Conservation (phyloP, 306 rosid genomes). For the Inga leiocalycina region DNA sequence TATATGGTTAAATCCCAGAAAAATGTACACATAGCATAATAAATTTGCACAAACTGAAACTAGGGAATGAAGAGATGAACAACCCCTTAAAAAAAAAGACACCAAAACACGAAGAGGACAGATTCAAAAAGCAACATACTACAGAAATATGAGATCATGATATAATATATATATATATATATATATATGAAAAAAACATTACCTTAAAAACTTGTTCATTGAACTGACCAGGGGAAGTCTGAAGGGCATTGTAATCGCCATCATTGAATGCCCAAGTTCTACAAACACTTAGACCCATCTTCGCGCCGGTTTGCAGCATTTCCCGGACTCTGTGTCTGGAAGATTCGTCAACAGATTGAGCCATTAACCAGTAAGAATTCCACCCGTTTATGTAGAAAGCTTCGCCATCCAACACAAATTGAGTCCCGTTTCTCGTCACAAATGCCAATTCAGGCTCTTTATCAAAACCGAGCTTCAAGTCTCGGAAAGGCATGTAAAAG, state of each 20-base stretch:
- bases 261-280: conserved; percentile 98
- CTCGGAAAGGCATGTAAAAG: conserved; percentile 81
- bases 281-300: conserved; percentile 96
- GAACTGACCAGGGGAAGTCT: conserved; percentile 82
- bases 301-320: conserved; percentile 72
- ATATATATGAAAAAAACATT: not conserved
- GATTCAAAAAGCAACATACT: conserved; percentile 13
- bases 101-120: conserved; percentile 20
- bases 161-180: not conserved
- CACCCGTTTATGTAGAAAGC: conserved; percentile 87
- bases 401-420: conserved; percentile 70
- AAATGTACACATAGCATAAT: not conserved
- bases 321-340: conserved; percentile 61
- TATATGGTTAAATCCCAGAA: not conserved
- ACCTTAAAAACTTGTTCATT: conserved; percentile 88
- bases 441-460: conserved; percentile 53
- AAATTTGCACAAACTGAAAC: conserved; percentile 14
- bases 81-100: not conserved
- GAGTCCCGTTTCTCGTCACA: conserved; percentile 78
- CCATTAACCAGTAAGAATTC: conserved; percentile 98
- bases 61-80: conserved; percentile 10
- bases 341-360: conserved; percentile 66
- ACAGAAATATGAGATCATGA: conserved; percentile 23
- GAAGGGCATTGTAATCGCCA: conserved; percentile 89
- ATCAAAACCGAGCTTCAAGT: conserved; percentile 41